Percentiles rank a stretch among this genome's conserved stretches.
phyloP scores from a whole-genome alignment of 345 rosid species.

The Ailanthus altissimus region DNA sequence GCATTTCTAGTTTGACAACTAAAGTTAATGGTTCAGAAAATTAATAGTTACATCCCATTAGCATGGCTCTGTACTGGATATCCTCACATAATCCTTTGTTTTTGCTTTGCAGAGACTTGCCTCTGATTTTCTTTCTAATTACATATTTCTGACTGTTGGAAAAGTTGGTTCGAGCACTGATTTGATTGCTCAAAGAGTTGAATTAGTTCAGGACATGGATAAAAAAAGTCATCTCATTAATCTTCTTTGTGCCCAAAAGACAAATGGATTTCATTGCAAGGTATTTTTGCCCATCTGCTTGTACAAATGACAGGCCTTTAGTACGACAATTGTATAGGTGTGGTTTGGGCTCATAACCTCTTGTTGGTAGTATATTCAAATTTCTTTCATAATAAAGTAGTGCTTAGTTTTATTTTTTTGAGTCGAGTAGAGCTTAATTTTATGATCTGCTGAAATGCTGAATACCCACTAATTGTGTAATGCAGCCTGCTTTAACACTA shows the following conservation, averaged over 20 bases:
- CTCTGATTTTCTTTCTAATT: constrained; percentile 52
- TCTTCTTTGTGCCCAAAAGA: constrained; percentile 33
- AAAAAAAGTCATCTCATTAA: constrained; percentile 39
- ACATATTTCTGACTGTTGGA: constrained; percentile 52
- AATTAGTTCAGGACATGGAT: constrained; percentile 47
- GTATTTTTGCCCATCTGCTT: constrained; percentile 15
- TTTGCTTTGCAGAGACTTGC: constrained; percentile 51
- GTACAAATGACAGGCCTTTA: not conserved
- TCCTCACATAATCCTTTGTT: constrained; percentile 2
- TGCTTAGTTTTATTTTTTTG: too few relatives aligned
- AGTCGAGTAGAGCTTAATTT: too few relatives aligned
- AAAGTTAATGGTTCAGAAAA: not conserved
- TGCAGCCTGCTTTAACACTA: constrained; percentile 49
- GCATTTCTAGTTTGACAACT: not conserved
- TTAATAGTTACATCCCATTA: not conserved
- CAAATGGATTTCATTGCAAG: constrained; percentile 29
- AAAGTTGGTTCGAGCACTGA: constrained; percentile 57
- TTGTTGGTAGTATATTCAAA: not conserved
- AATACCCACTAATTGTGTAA: not conserved
- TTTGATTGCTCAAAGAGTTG: constrained; percentile 48
- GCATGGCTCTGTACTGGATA: not conserved
- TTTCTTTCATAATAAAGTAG: not conserved
- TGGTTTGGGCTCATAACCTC: not conserved
- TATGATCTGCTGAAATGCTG: not conserved
- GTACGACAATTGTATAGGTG: too few relatives aligned